phyloP scores from a whole-genome alignment of 768 basidiomycete species.

The Termitomyces eurrhizus region DNA sequence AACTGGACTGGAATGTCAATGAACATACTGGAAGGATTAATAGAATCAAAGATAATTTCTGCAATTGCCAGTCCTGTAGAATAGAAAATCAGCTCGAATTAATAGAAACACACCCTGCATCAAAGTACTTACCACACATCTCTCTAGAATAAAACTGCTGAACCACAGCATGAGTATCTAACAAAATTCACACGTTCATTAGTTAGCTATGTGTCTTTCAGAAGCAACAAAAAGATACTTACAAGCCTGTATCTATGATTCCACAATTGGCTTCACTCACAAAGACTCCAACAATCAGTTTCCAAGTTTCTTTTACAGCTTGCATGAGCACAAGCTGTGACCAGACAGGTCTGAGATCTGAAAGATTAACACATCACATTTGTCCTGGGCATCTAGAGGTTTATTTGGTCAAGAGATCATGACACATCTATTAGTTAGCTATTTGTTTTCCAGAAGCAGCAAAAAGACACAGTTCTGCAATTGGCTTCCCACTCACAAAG shows the following conservation, averaged over 20 bases:
- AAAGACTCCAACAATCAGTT: no score
- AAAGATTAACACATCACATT: no score
- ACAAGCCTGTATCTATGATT: constrained; percentile 69
- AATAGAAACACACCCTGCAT: neutral
- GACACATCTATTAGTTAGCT: no score
- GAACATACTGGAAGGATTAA: constrained; percentile 57
- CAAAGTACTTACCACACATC: constrained; percentile 46
- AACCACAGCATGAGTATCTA: constrained; percentile 65
- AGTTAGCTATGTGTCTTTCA: neutral
- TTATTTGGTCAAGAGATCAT: no score
- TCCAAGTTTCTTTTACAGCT: no score
- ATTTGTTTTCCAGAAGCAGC: no score
- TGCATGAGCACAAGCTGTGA: no score
- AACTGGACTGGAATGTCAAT: neutral
- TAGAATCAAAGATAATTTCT: constrained; percentile 62
- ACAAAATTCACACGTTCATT: neutral
- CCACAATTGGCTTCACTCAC: no score
- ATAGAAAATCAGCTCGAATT: neutral
- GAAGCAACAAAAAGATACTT: constrained; percentile 13
- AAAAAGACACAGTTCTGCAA: no score
- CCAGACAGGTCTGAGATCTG: no score
- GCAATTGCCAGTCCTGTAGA: constrained; percentile 49
- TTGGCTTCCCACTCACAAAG: constrained; percentile 63
- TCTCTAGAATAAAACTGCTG: constrained; percentile 76
- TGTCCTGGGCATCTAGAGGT: no score